Percentiles rank a stretch among this genome's conserved stretches.
These are phyloP conservation scores for Zygnema circumcarinatum DNA, from an alignment of 139 green algal genomes.

Conservation along the genomic window DNA sequence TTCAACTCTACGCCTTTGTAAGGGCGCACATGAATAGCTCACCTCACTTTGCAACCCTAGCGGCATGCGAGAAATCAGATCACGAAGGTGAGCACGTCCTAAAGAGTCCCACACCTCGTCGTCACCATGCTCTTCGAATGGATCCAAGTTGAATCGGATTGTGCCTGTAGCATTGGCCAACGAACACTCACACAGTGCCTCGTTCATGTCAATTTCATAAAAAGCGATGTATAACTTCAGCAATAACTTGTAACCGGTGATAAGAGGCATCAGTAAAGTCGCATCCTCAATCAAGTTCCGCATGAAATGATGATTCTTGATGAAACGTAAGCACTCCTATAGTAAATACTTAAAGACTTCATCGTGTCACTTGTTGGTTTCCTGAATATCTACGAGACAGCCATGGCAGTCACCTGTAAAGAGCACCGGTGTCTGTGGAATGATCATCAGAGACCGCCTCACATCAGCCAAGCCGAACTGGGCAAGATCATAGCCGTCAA, in stretches of 20 bases:
- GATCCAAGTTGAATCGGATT: conserved; percentile 92
- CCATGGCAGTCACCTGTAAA: no score
- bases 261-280: no score
- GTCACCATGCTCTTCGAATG: conserved; percentile 78
- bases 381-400: no score
- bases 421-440: conserved; percentile 89
- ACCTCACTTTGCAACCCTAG: conserved; percentile 37
- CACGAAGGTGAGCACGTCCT: conserved; percentile 74
- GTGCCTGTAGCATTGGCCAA: conserved; percentile 51
- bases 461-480: no score
- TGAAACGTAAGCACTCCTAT: background rate
- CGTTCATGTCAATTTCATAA: background rate
- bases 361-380: no score
- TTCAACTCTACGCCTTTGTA: no score
- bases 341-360: background rate
- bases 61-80: conserved; percentile 37
- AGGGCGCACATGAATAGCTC: no score
- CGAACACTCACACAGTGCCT: background rate
- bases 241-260: background rate
- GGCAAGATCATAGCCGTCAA: no score
- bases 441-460: conserved; percentile 87
- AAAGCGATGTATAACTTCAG: background rate
- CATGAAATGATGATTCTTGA: background rate
- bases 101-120: conserved; percentile 81
- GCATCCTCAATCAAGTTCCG: no score